A percentile compares a stretch with the other conserved stretches of the same genome.
Conservation (phyloP, 495 filamentous ascomycete genomes). For the Opeltia flavorubescens region DNA sequence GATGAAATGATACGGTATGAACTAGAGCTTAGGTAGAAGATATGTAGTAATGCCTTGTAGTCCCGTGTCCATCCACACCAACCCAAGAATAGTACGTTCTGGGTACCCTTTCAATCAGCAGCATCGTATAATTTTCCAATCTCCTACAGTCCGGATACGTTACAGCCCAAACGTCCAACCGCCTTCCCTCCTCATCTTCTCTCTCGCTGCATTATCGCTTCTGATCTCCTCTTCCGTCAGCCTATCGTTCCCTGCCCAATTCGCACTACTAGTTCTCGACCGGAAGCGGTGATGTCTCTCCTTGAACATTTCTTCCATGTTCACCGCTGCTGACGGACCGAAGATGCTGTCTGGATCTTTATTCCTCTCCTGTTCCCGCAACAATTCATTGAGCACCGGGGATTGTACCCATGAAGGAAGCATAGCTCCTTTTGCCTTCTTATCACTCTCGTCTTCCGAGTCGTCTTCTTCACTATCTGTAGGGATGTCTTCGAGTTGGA, state of each 20-base stretch:
- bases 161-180: constrained; percentile 59
- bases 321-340: constrained; percentile 68
- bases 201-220: constrained; percentile 64
- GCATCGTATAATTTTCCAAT: too few species aligned
- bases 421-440: constrained; percentile 33
- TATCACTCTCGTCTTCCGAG: constrained; percentile 79
- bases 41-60: too few species aligned
- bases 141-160: too few species aligned
- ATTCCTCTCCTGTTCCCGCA: constrained; percentile 63
- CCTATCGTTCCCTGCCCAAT: constrained; percentile 71
- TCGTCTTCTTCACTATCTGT: constrained; percentile 81
- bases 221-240: constrained; percentile 80
- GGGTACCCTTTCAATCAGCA: too few species aligned
- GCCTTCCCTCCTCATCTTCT: constrained; percentile 67
- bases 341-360: constrained; percentile 75
- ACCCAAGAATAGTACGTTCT: too few species aligned
- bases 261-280: constrained; percentile 77
- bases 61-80: too few species aligned
- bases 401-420: constrained; percentile 74
- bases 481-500: constrained; percentile 83
- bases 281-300: constrained; percentile 74
- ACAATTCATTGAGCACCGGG: constrained; percentile 53
- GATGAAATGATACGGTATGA: too few species aligned
- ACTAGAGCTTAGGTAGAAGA: too few species aligned
- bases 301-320: constrained; percentile 93